Evolutionary conservation across 139 green algal genomes (phyloP), one percentile per base, ranked within the genome.

Genomic region (Yamagishiella unicocca): DNA sequence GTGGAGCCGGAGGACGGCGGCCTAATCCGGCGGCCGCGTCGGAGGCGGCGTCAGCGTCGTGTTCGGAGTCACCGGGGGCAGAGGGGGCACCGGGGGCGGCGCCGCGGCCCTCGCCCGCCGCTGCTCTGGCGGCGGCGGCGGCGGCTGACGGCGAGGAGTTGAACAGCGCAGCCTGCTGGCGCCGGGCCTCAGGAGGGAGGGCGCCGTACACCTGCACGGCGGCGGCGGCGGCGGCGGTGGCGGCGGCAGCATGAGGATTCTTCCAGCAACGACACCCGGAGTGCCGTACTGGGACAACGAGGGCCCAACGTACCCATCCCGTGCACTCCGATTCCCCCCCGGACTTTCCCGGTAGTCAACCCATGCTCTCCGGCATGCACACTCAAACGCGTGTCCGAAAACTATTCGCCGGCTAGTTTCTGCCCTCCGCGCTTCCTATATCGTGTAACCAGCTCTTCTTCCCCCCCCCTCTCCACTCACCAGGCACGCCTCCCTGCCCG

Each of bases 111-210:
- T n/a, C n/a, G n/a, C n/a, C n/a, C n/a, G 50, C 12, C 64, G 67
- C 24, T 55, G 78, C 42, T 58, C 40, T 12, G 50, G 74, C 67
- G 42, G 1, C 33, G 35, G 33, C 62, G 27, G 79, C 33, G 42
- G 42, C n/a, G 25, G 25, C 45, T 3, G 72, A n/a, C n/a, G n/a
- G n/a, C n/a, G n/a, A n/a, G n/a, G n/a, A n/a, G 70, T 92, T 92
- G 82, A 92, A 92, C 6, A 88, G 66, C 21, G 82, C 85, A 38
- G 89, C 89, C 58, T 92, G 89, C 42, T 89, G 81, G 25, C 89
- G 42, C 12, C 89, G 72, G 2, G 89, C 68, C 24, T 73, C 72
- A 2, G 89, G 89, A 1, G 89, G 89, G 9, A 92, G 70, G 1
- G 66, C 85, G 35, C 89, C 89, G 75, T 92, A 92, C 73, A 92